Conservation (phyloP, 208 protist genomes). For the Wallacemonas sp. region DNA sequence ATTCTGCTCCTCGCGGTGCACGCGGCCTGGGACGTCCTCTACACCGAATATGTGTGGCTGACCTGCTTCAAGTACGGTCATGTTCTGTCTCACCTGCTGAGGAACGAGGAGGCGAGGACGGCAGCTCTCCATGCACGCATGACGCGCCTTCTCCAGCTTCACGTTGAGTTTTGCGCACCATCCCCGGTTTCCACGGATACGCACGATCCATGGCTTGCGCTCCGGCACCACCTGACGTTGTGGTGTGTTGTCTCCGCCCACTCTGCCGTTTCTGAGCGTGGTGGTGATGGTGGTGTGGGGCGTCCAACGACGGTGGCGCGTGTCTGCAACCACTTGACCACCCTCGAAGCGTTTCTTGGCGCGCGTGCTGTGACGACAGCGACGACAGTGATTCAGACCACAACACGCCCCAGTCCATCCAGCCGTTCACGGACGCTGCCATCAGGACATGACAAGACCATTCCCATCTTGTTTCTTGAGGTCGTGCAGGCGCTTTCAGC, state of each 20-base stretch:
- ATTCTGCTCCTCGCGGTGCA: background rate
- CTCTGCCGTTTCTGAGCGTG: background rate
- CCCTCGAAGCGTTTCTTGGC: constrained; percentile 33
- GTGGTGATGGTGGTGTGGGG: too few species aligned
- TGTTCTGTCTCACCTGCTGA: too few species aligned
- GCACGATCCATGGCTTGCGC: background rate
- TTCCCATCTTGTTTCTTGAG: constrained; percentile 26
- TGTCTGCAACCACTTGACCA: constrained; percentile 50
- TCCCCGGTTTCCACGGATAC: background rate
- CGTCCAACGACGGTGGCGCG: constrained; percentile 13
- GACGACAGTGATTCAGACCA: too few species aligned
- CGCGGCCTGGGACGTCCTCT: constrained; percentile 17
- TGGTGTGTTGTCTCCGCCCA: constrained; percentile 3
- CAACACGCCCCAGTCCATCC: too few species aligned
- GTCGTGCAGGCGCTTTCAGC: constrained; percentile 39
- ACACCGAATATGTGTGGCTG: constrained; percentile 10
- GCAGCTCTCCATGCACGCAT: background rate
- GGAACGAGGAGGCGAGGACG: too few species aligned
- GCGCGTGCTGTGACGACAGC: constrained; percentile 10
- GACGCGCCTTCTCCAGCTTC: constrained; percentile 3
- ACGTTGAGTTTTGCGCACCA: background rate
- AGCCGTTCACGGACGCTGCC: background rate
- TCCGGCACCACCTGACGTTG: background rate
- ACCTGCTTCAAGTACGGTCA: constrained; percentile 15
- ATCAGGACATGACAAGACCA: background rate